Evolutionary conservation across 257 asterid genomes (phyloP).

Genomic region (Fraxinus quadrangulata): DNA sequence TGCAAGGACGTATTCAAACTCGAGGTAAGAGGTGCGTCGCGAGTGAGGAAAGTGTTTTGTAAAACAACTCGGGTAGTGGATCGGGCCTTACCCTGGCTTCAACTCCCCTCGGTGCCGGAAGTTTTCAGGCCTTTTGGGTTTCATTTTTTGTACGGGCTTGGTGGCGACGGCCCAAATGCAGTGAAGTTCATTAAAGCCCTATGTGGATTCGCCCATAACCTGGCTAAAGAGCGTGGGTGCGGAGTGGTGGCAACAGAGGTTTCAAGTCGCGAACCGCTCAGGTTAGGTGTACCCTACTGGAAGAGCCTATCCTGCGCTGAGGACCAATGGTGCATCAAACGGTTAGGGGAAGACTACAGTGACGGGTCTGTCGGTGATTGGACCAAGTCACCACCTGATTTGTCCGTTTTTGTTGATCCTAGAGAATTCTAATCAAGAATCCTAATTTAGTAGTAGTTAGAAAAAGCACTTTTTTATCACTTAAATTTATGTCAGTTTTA

Average conservation of each 20-base stretch:
- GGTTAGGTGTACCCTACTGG: conserved; percentile 77
- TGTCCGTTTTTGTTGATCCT: conserved; percentile 90
- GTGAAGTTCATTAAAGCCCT: conserved; percentile 38
- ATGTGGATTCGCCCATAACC: conserved; percentile 63
- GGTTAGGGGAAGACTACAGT: conserved; percentile 70
- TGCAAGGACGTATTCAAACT: conserved; percentile 70
- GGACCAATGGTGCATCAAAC: conserved; percentile 88
- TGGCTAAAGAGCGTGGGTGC: conserved; percentile 64
- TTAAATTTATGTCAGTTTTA: conserved; percentile 13
- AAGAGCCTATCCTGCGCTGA: conserved; percentile 76
- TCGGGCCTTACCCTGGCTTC: conserved; percentile 77
- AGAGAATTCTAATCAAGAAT: conserved; percentile 58
- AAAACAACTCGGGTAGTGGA: conserved; percentile 64
- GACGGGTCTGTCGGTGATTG: conserved; percentile 86
- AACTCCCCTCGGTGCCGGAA: conserved; percentile 71
- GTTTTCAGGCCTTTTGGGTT: conserved; percentile 82
- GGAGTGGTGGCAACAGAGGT: conserved; percentile 96
- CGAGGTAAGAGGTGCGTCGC: conserved; percentile 87
- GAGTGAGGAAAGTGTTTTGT: conserved; percentile 45
- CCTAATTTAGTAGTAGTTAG: conserved; percentile 9
- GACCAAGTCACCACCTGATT: conserved; percentile 76
- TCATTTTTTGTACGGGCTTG: conserved; percentile 81
- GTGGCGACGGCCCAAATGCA: conserved; percentile 76
- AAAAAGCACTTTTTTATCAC: background rate
- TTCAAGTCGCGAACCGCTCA: conserved; percentile 62